A percentile compares a stretch with the other conserved stretches of the same genome.
Evolutionary conservation across 2,329 filamentous ascomycete species (phyloP).

Genomic region (Karstenula rhodostoma): DNA sequence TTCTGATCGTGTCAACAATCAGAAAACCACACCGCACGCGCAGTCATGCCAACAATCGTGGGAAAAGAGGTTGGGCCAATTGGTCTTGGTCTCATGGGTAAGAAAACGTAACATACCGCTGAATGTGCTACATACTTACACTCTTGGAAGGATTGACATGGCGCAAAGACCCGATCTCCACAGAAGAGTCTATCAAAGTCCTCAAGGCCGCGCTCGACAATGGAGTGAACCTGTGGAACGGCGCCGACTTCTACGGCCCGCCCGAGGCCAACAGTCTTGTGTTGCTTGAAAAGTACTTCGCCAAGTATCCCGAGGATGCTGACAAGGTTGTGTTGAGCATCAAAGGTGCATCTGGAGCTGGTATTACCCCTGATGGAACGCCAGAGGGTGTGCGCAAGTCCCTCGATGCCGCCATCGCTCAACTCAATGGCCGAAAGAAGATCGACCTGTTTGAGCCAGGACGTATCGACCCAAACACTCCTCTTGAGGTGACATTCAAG

Average conservation of each 20-base stretch:
- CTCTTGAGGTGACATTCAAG: constrained; percentile 49
- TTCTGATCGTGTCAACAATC: too few relatives aligned
- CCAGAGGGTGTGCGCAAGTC: constrained; percentile 46
- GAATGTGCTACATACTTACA: not conserved
- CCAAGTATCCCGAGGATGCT: constrained; percentile 56
- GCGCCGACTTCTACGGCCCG: constrained; percentile 53
- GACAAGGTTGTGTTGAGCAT: constrained; percentile 54
- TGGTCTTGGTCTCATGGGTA: constrained; percentile 53
- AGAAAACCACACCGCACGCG: not conserved
- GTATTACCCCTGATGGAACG: constrained; percentile 42
- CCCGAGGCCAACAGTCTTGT: constrained; percentile 52
- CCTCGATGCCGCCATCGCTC: constrained; percentile 49
- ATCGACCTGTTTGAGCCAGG: constrained; percentile 53
- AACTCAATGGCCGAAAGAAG: constrained; percentile 49
- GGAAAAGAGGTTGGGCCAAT: constrained; percentile 39
- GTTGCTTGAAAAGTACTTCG: constrained; percentile 56
- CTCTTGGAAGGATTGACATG: constrained; percentile 37
- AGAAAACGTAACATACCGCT: not conserved
- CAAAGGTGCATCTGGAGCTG: constrained; percentile 50
- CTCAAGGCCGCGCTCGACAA: constrained; percentile 45
- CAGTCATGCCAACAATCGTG: constrained; percentile 13
- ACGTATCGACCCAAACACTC: constrained; percentile 47
- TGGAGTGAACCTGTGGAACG: constrained; percentile 56
- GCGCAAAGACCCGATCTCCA: constrained; percentile 33
- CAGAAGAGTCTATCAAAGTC: constrained; percentile 41